These are phyloP conservation scores for Exophiala alcalophila DNA, from an alignment of 2,329 filamentous ascomycete species.

Conservation along the genomic window DNA sequence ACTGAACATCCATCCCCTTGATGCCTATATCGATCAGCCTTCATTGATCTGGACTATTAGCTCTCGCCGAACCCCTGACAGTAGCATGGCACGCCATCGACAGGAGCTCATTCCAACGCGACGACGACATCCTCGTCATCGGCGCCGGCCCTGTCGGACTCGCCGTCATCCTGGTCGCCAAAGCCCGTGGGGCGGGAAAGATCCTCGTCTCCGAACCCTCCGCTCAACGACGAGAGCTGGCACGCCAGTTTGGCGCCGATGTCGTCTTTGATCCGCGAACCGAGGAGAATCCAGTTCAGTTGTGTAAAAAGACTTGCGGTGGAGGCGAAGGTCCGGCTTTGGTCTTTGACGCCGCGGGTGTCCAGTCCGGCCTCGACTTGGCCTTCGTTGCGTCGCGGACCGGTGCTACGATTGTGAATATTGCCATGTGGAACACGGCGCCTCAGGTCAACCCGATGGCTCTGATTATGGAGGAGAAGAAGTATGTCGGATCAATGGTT, in stretches of 20 bases:
- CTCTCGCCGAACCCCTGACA: constrained; percentile 53
- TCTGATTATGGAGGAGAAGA: constrained; percentile 4
- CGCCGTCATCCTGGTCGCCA: constrained; percentile 46
- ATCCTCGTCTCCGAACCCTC: constrained; percentile 51
- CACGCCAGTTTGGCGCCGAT: constrained; percentile 50
- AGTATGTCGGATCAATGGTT: constrained; percentile 1
- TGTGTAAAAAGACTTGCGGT: background rate
- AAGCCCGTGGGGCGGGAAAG: constrained; percentile 40
- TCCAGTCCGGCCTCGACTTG: constrained; percentile 49
- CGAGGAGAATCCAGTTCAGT: background rate
- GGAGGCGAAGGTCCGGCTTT: constrained; percentile 43
- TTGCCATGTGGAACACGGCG: constrained; percentile 47
- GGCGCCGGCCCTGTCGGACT: constrained; percentile 56
- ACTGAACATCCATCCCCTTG: too few species aligned
- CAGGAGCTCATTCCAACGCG: constrained; percentile 44
- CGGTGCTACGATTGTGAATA: constrained; percentile 52
- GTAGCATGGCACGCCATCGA: constrained; percentile 56
- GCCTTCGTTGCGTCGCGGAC: constrained; percentile 48
- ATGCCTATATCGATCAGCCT: background rate
- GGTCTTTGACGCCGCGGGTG: constrained; percentile 52
- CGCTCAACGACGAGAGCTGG: constrained; percentile 44
- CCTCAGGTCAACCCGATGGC: constrained; percentile 4
- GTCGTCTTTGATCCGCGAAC: constrained; percentile 46
- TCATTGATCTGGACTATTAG: background rate
- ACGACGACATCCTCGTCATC: constrained; percentile 44